Conservation (phyloP, 805 yeast genomes). For the Ogataea glucozyma region DNA sequence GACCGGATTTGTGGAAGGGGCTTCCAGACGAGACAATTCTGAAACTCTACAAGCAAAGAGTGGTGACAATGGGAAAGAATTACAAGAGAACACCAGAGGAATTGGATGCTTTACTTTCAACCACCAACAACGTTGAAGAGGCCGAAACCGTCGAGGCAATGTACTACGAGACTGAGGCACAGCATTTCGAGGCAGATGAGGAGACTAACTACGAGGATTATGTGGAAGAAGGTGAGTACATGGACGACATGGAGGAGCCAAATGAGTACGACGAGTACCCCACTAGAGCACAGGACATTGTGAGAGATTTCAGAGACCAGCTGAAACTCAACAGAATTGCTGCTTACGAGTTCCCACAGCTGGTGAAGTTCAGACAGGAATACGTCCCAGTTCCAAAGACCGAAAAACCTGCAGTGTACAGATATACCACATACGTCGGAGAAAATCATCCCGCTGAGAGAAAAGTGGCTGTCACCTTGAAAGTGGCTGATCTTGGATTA, state of each 20-base stretch:
- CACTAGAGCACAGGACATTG: slow-evolving; percentile 67
- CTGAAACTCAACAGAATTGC: slow-evolving; percentile 79
- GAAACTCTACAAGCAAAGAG: slow-evolving; percentile 60
- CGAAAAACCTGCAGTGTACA: slow-evolving; percentile 60
- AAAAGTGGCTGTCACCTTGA: slow-evolving; percentile 63
- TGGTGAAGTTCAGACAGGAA: slow-evolving; percentile 71
- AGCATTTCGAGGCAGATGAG: slow-evolving; percentile 40
- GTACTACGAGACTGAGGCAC: slow-evolving; percentile 48
- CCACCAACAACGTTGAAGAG: slow-evolving; percentile 34
- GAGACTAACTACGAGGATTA: slow-evolving; percentile 44
- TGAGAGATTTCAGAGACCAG: slow-evolving; percentile 69
- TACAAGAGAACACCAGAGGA: slow-evolving; percentile 54
- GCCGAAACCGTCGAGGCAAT: slow-evolving; percentile 29
- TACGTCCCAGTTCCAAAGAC: slow-evolving; percentile 51
- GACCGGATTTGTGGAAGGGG: slow-evolving; percentile 72
- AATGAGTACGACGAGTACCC: slow-evolving; percentile 67
- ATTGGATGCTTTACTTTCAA: slow-evolving; percentile 54
- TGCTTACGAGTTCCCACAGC: slow-evolving; percentile 88
- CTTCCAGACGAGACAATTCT: slow-evolving; percentile 64
- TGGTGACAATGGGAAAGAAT: slow-evolving; percentile 48
- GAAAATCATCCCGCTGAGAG: slow-evolving; percentile 70
- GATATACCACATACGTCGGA: slow-evolving; percentile 72
- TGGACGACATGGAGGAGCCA: slow-evolving; percentile 35
- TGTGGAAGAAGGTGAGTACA: slow-evolving; percentile 35
- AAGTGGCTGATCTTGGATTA: slow-evolving; percentile 56